Evolutionary conservation across 2,329 filamentous ascomycete species (phyloP), one percentile per base, ranked within the genome.

Genomic region (Penicillium palitans): DNA sequence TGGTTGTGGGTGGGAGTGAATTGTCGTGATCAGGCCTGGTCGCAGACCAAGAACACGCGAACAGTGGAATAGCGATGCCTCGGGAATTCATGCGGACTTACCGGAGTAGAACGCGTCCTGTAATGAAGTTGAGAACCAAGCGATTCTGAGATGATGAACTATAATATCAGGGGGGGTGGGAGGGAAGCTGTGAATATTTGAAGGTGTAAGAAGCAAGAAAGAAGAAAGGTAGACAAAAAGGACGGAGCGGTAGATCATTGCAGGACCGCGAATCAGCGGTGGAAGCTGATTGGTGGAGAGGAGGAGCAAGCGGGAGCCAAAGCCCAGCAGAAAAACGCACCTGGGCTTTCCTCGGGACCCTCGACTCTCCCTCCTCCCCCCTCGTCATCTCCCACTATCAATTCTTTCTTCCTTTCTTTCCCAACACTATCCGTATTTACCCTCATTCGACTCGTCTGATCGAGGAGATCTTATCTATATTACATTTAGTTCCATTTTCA

Each of bases 381-480:
- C 68, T 66, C 70, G 60, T 63, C 64, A 63, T 68, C 69, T 69
- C 66, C 69, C 66, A 70, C 68, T 66, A 24, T 49, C 35, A 50
- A 44, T 52, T 42, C 41, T 44, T 51, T 41, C 40, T 39, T 37
- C 9, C 51, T 58, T 57, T 31, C 33, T 47, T 59, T 59, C 61
- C 65, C 67, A 73, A 77, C 77, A 66, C 72, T 74, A 75, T 70
- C 76, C 79, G 75, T 89, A 83, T 80, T 86, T 87, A 81, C 84
- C 84, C 87, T 90, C 82, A 69, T 87, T 87, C 69, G 79, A 78
- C 76, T 85, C 86, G 77, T 73, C 74, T 42, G 49, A 55, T 51
- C 44, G 57, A 61, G 76, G 62, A 74, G 78, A 74, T 78, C 76
- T 45, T 70, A 65, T 7, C 13, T 44, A 24, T 4, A 17, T 19